Evolutionary conservation across 257 asterid species (phyloP), one percentile per base, ranked within the genome.

Genomic region (Pogostemon cablin): DNA sequence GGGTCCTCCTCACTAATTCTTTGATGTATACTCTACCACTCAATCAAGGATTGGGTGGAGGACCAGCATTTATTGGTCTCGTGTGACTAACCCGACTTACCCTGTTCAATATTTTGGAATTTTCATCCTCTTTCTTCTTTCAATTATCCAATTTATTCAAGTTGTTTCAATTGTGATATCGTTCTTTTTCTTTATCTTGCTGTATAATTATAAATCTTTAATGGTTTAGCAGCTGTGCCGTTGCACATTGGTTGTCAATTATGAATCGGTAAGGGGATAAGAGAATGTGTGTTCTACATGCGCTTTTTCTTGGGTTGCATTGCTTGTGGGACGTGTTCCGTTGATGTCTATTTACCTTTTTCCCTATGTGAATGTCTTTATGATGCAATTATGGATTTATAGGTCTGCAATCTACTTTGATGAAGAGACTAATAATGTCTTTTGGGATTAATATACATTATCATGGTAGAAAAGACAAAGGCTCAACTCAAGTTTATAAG

Each of bases 51-150:
- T 64, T 61, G 75, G 81, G 78, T 65, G 68, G 68, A 77, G 90
- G 90, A 88, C 93, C 96, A 86, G 88, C 77, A 66, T 77, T 69
- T 71, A 54, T 65, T 74, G 77, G 77, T 81, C 82, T 74, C 72
- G 76, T 66, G 79, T 40, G 55, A 75, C n/a, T 62, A 77, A 60
- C 70, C 76, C 79, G 8, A 61, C 76, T 39, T 53, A 17, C 62
- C 82, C 69, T 69, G 66, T 73, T 67, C 79, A 53, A 4, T 41
- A 50, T 6, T 35, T 63, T 66, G 82, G 80, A 70, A 41, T 72
- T 57, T 77, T 69, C 41, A 25, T 25, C 32, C 32, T 54, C 62
- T 63, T 35, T 42, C 63, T 11, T 38, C n/a, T 67, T 53, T 56
- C 12, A 35, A 57, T 0, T 57, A 57, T 57, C 32, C 32, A 6